Evolutionary conservation across 768 basidiomycete species (phyloP).

Genomic region (Cantharellus cinnabarinus): DNA sequence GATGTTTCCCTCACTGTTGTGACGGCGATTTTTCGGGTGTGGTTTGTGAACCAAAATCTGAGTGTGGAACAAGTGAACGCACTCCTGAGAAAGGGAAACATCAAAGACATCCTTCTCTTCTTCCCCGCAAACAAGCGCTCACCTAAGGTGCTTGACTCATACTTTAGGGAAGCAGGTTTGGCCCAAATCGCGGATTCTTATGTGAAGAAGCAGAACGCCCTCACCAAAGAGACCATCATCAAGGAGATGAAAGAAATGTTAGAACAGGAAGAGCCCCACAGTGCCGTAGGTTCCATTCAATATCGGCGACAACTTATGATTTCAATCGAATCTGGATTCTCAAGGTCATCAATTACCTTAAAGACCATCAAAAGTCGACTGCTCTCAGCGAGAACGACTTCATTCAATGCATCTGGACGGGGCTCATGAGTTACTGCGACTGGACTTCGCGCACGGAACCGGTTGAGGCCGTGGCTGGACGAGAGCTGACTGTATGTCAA

Average conservation of each 20-base stretch:
- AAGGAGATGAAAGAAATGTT: constrained; percentile 48
- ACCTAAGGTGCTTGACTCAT: constrained; percentile 52
- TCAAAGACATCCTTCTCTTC: constrained; percentile 71
- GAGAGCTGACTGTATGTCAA: constrained; percentile 58
- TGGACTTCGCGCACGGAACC: constrained; percentile 83
- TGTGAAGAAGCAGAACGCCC: constrained; percentile 70
- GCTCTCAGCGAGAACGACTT: constrained; percentile 76
- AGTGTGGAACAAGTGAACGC: constrained; percentile 51
- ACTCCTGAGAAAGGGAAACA: constrained; percentile 62
- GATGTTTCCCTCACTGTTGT: constrained; percentile 62
- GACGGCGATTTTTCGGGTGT: constrained; percentile 61
- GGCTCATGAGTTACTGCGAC: constrained; percentile 70
- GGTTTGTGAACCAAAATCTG: constrained; percentile 65
- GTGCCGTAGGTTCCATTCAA: constrained; percentile 24
- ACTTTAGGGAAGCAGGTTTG: constrained; percentile 67
- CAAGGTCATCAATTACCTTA: constrained; percentile 61
- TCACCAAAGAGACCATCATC: constrained; percentile 59
- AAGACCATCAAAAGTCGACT: constrained; percentile 47
- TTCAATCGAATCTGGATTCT: neutral
- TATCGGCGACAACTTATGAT: neutral
- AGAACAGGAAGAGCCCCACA: constrained; percentile 49
- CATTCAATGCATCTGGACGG: constrained; percentile 79
- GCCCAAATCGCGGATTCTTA: constrained; percentile 86
- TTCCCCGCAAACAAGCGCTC: constrained; percentile 74
- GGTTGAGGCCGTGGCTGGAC: constrained; percentile 70